Evolutionary conservation across 805 yeast genomes (phyloP), one percentile per base, ranked within the genome.

Genomic region (Jamesozyma jinghongensis): DNA sequence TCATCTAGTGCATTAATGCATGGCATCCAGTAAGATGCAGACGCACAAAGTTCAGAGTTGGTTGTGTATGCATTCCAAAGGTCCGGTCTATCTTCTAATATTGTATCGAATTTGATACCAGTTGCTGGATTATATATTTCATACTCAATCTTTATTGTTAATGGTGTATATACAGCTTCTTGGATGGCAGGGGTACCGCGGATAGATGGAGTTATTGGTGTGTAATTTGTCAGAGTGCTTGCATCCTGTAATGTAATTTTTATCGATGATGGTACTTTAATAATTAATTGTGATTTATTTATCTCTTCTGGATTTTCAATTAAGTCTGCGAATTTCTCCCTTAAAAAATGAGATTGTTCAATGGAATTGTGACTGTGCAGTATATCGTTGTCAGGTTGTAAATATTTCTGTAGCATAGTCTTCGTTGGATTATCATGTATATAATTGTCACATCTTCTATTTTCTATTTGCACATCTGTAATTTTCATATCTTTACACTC

Each of bases 21-120:
- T 0, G 99, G 99, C 37, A 92, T 83, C 99, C 99, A 92, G n/a
- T 87, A 81, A 2, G 95, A 85, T 0, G 97, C 84, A 13, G 92
- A 76, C 3, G 82, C 71, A 14, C 86, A 85, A 34, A 80, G 62
- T 22, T 85, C 87, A 4, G 85, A 71, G 54, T 90, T 88, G 1
- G 76, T 69, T 0, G 97, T 90, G 60, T 83, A 87, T 2, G 85
- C 94, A 53, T 81, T 92, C 94, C 95, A 86, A 36, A 65, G 62
- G 28, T 66, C 60, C 62, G 43, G 69, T 57, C 46, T 69, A 8
- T 54, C 52, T 20, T 53, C 53, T 16, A 61, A 40, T 6, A 49
- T 67, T 1, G 79, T 66, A 36, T 71, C 77, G 58, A 92, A 92
- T 37, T 73, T 70, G 13, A 92, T 61, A 7, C 97, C 97, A 43